Base-by-base conservation (phyloP, 2,329 filamentous ascomycete species). In the Elsinoe australis region DNA sequence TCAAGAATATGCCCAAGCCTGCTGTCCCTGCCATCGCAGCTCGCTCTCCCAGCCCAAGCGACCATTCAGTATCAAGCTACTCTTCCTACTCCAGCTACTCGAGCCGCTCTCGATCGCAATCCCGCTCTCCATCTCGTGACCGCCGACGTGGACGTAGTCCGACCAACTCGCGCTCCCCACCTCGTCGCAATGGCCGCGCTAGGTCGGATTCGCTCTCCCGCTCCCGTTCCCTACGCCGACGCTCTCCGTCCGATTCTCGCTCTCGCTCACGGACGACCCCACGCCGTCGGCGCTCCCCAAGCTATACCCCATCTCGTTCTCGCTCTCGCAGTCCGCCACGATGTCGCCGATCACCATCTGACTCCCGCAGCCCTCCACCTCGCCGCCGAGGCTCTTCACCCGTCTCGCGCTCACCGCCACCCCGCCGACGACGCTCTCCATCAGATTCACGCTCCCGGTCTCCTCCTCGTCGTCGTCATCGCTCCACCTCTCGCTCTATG, bases 1-100 rank as follows among this genome's bases (percentile, higher is more conserved):
- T 98, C 49, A 85, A 89, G 64, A 95, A 88, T 61, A 79, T 94
- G 67, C 89, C 89, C 9, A 92, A 94, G 62, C 88, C 89, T 2
- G 76, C 84, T 1, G 70, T 85, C 18, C 85, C 85, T 4, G 80
- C 87, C 1, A 70, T 85, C 1, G 73, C 79, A 17, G 59, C 59
- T 6, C 55, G 55, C 26, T 59, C 58, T 29, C 70, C 71, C 26
- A 66, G 68, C 22, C 73, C 79, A 41, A 82, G 81, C 0, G 80
- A 83, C 52, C 81, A 81, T 0, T 75, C 72, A 54, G 79, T 81
- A 7, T 87, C 83, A 6, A 87, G 83, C 66, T 90, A 88, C 61
- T 87, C 83, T 0, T 87, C 83, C 66, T 90, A 88, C 61, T 87
- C 82, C 0, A 87, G 84, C 15, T 85, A 86, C 35, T 64, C 62